Percentiles rank a stretch among this genome's conserved stretches.
phyloP scores from a whole-genome alignment of 1,284 basidiomycete genomes.

The Pseudozyma sp. region DNA sequence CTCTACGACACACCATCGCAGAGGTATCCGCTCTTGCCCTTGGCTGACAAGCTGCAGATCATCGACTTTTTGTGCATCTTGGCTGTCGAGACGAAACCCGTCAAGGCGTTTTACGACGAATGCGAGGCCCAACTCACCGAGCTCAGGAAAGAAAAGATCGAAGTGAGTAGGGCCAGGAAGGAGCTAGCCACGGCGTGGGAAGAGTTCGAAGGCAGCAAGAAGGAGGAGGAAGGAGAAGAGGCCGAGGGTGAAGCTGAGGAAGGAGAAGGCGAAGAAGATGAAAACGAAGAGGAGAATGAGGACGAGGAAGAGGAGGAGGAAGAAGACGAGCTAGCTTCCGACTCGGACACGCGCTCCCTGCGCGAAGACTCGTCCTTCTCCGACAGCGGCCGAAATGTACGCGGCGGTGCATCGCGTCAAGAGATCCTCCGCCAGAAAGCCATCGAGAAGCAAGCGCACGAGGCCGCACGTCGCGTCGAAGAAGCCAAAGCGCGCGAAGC shows the following conservation, averaged over 20 bases:
- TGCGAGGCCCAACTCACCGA: constrained; percentile 90
- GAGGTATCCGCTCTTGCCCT: constrained; percentile 80
- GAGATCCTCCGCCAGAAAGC: constrained; percentile 65
- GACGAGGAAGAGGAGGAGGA: constrained; percentile 21
- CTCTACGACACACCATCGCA: constrained; percentile 61
- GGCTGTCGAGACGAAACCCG: constrained; percentile 86
- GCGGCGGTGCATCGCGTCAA: constrained; percentile 46
- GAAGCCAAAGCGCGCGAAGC: constrained; percentile 49
- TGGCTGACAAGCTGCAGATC: constrained; percentile 84
- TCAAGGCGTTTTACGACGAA: constrained; percentile 88
- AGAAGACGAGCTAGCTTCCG: constrained; percentile 55
- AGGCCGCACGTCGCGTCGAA: constrained; percentile 38
- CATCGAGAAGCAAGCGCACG: constrained; percentile 56
- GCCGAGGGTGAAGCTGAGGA: constrained; percentile 8
- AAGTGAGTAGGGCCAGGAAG: constrained; percentile 88
- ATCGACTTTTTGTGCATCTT: constrained; percentile 88
- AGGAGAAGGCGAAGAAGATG: constrained; percentile 12
- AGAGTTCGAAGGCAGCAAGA: constrained; percentile 71
- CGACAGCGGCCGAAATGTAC: constrained; percentile 10
- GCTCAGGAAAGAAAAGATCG: constrained; percentile 92
- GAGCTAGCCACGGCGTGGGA: constrained; percentile 81
- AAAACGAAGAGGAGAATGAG: constrained; percentile 1
- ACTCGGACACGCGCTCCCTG: constrained; percentile 38
- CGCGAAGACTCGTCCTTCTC: constrained; percentile 53
- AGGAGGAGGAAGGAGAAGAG: constrained; percentile 20